Conservation (phyloP, 1,284 basidiomycete species). For the Xerocomus minutiporus region DNA sequence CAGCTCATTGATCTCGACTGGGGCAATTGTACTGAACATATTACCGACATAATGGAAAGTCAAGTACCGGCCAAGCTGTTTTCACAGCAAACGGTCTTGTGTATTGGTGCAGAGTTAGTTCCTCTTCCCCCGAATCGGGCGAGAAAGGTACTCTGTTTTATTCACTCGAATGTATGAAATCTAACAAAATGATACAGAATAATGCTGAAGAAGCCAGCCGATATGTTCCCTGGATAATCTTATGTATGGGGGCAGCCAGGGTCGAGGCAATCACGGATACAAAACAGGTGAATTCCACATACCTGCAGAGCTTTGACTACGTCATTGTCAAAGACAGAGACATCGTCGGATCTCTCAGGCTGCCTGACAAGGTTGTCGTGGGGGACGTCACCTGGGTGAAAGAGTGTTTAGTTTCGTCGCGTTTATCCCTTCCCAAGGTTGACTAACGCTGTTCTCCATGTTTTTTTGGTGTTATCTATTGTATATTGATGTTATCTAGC, state of each 20-base stretch:
- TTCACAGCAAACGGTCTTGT: slow-evolving; percentile 48
- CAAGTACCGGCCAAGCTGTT: slow-evolving; percentile 55
- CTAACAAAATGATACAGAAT: slow-evolving; percentile 16
- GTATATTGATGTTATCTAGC: slow-evolving; percentile 2
- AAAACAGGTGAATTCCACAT: slow-evolving; percentile 32
- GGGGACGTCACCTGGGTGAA: slow-evolving; percentile 74
- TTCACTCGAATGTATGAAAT: neutral
- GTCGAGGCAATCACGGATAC: slow-evolving; percentile 54
- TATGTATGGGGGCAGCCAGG: slow-evolving; percentile 67
- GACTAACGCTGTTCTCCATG: slow-evolving; percentile 6
- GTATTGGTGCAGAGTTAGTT: slow-evolving; percentile 52
- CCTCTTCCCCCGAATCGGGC: slow-evolving; percentile 37
- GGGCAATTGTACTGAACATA: slow-evolving; percentile 54
- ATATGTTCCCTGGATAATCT: slow-evolving; percentile 52
- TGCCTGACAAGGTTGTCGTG: slow-evolving; percentile 32
- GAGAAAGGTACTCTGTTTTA: slow-evolving; percentile 32
- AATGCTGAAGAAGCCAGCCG: slow-evolving; percentile 29
- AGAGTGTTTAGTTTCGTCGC: slow-evolving; percentile 61
- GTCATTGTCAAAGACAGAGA: slow-evolving; percentile 57
- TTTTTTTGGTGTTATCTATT: slow-evolving; percentile 6
- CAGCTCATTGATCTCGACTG: slow-evolving; percentile 72
- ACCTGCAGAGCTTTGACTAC: slow-evolving; percentile 51
- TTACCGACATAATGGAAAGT: slow-evolving; percentile 54
- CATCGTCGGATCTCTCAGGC: slow-evolving; percentile 25
- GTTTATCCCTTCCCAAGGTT: slow-evolving; percentile 16